phyloP scores from a whole-genome alignment of 2,329 filamentous ascomycete genomes.

The Herpotrichia juniperi region DNA sequence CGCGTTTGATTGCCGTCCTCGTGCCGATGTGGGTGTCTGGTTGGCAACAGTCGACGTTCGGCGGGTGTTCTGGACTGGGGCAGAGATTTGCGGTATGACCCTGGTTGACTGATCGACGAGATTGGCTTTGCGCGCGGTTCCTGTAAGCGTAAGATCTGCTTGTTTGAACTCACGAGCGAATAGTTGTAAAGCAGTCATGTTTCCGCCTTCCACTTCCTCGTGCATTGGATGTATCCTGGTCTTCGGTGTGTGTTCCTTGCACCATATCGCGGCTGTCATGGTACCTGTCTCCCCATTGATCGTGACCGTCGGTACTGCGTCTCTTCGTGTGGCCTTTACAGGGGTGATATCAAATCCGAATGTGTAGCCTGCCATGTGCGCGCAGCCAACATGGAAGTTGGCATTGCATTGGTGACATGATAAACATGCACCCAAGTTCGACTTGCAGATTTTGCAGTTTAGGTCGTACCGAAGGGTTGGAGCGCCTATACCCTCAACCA shows the following conservation, averaged over 20 bases:
- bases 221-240: constrained; percentile 78
- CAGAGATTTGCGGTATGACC: constrained; percentile 40
- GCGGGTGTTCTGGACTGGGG: constrained; percentile 38
- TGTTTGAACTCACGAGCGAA: constrained; percentile 93
- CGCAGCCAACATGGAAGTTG: constrained; percentile 86
- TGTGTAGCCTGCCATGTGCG: constrained; percentile 78
- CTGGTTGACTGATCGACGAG: constrained; percentile 70
- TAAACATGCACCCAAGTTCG: constrained; percentile 77
- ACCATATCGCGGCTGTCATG: constrained; percentile 90
- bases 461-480: constrained; percentile 82
- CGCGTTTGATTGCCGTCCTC: constrained; percentile 42
- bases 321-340: constrained; percentile 85
- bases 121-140: constrained; percentile 91
- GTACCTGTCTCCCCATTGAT: constrained; percentile 80
- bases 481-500: constrained; percentile 79
- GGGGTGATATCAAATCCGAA: constrained; percentile 91
- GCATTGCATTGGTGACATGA: constrained; percentile 76
- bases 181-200: constrained; percentile 81
- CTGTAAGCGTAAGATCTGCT: constrained; percentile 86
- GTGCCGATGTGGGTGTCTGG: constrained; percentile 40
- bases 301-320: constrained; percentile 79
- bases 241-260: constrained; percentile 81
- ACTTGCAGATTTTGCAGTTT: constrained; percentile 83
- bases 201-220: constrained; percentile 73
- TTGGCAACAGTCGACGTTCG: constrained; percentile 48